Evolutionary conservation across 441 rosid species (phyloP).

Genomic region (Geranium incanum): DNA sequence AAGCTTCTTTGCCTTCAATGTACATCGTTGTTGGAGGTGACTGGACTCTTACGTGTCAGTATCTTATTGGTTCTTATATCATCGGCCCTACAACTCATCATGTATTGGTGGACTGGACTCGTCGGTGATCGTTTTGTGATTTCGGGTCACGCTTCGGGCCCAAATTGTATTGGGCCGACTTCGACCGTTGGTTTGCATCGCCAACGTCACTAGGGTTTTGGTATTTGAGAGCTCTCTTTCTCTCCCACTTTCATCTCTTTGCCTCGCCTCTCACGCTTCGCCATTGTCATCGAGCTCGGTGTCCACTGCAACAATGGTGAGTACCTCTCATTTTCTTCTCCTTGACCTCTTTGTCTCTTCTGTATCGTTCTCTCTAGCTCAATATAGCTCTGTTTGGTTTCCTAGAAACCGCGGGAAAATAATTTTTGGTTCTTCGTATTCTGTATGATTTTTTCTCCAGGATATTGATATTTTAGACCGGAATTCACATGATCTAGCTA

Average conservation of each 20-base stretch:
- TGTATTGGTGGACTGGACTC: neutral
- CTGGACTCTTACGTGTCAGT: neutral
- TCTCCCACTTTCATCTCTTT: neutral
- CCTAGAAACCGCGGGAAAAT: neutral
- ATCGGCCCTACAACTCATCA: constrained; percentile 2
- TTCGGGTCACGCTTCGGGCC: neutral
- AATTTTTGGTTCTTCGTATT: neutral
- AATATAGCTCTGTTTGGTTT: neutral
- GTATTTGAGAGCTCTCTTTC: neutral
- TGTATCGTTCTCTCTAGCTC: neutral
- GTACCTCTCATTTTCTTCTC: neutral
- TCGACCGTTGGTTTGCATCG: constrained; percentile 3
- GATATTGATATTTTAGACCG: neutral
- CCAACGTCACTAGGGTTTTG: constrained; percentile 4
- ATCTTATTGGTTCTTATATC: neutral
- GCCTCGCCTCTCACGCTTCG: neutral
- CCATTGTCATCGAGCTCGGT: neutral
- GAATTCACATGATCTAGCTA: neutral
- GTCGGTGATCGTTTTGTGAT: neutral
- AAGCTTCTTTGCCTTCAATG: neutral
- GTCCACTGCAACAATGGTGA: constrained; percentile 6
- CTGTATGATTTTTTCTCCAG: neutral
- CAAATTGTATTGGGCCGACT: neutral
- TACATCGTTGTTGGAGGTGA: constrained; percentile 5
- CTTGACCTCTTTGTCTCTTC: neutral